A percentile compares a stretch with the other conserved stretches of the same genome.
Conservation (phyloP, 1,284 basidiomycete genomes). For the Tetrapyrgos nigripes region DNA sequence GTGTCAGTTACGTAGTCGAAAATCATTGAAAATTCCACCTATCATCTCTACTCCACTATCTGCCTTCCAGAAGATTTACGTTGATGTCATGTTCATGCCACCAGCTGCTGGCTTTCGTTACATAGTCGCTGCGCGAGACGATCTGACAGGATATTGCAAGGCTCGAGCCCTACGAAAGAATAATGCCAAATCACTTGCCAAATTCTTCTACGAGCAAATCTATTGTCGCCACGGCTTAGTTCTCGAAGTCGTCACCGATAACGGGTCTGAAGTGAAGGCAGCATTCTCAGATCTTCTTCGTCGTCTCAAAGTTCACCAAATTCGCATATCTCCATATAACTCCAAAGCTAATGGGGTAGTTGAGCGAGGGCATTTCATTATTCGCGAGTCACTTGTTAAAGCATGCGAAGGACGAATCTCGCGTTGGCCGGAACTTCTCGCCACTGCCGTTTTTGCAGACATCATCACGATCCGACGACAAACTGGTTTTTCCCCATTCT, state of each 20-base stretch:
- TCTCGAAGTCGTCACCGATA: conserved; percentile 30
- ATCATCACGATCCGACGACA: conserved; percentile 26
- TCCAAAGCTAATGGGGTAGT: conserved; percentile 32
- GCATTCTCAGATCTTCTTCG: conserved; percentile 26
- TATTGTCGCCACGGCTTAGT: conserved; percentile 43
- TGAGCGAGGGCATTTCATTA: conserved; percentile 29
- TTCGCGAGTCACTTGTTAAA: conserved; percentile 32
- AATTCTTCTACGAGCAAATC: conserved; percentile 27
- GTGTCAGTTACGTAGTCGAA: conserved; percentile 26
- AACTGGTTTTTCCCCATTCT: conserved; percentile 31
- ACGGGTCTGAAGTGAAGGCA: conserved; percentile 19
- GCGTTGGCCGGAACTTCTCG: conserved; percentile 11
- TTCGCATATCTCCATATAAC: conserved; percentile 33
- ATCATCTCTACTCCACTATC: conserved; percentile 20
- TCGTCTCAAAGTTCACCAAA: conserved; percentile 19
- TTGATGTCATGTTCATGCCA: conserved; percentile 37
- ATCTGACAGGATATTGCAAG: conserved; percentile 28
- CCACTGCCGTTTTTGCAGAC: conserved; percentile 26
- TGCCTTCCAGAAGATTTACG: conserved; percentile 37
- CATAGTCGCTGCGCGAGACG: neutral
- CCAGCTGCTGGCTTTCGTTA: conserved; percentile 15
- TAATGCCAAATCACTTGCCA: conserved; percentile 22
- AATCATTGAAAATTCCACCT: conserved; percentile 27
- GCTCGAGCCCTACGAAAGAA: conserved; percentile 16
- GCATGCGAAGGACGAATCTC: conserved; percentile 11